phyloP scores from a whole-genome alignment of 441 rosid species.

The Euphorbia corollata region DNA sequence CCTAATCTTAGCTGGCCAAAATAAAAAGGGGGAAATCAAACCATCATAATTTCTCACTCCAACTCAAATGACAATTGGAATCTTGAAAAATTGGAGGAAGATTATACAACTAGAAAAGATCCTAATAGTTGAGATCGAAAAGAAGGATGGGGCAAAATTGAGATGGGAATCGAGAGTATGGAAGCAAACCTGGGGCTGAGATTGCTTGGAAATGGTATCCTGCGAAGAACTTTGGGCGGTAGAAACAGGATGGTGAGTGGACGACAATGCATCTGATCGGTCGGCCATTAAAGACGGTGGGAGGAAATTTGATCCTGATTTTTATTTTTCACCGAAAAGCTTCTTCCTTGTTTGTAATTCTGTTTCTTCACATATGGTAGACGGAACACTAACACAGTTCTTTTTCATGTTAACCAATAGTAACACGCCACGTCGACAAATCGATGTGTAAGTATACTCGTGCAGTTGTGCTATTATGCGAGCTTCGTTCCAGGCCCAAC shows the following conservation, averaged over 20 bases:
- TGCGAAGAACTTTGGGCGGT: constrained; percentile 20
- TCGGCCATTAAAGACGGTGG: constrained; percentile 32
- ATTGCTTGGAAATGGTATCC: constrained; percentile 28
- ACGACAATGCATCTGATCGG: constrained; percentile 29
- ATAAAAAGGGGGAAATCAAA: background rate
- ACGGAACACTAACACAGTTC: background rate
- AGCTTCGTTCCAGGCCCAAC: too few species aligned
- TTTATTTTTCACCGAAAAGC: background rate
- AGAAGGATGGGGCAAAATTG: background rate
- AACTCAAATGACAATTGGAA: background rate
- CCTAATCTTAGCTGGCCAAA: background rate
- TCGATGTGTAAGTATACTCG: too few species aligned
- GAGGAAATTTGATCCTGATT: background rate
- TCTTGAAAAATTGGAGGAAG: background rate
- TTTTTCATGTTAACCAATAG: constrained; percentile 3
- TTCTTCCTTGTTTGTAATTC: background rate
- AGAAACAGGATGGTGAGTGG: constrained; percentile 28
- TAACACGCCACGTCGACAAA: constrained; percentile 2
- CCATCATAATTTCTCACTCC: background rate
- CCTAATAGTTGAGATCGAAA: background rate
- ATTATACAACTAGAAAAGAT: background rate
- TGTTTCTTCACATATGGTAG: background rate
- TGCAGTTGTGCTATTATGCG: too few species aligned
- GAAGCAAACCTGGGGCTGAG: constrained; percentile 34
- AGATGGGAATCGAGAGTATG: background rate